Evolutionary conservation across 805 yeast genomes (phyloP).

Genomic region (Starmerella roubikii): DNA sequence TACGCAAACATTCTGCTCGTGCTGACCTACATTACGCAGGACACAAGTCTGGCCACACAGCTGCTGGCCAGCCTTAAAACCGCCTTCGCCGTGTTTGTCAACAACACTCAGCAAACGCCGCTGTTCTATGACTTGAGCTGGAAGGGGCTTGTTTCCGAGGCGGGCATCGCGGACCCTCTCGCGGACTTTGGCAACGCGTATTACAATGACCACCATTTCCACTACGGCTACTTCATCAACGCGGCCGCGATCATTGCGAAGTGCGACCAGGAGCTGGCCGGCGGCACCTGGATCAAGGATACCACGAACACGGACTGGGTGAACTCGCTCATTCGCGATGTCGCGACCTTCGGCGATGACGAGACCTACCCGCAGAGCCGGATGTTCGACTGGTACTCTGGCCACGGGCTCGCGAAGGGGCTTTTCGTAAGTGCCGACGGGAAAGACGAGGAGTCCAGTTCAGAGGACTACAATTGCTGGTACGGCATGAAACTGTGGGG

Average conservation of each 20-base stretch:
- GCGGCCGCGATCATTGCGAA: conserved; percentile 71
- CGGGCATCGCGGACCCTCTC: conserved; percentile 27
- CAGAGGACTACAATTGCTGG: conserved; percentile 58
- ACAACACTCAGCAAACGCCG: conserved; percentile 58
- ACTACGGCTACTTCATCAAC: conserved; percentile 70
- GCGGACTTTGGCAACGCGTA: conserved; percentile 67
- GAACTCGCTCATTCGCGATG: conserved; percentile 49
- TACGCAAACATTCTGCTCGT: conserved; percentile 75
- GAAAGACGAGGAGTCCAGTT: conserved; percentile 54
- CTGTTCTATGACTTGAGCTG: conserved; percentile 68
- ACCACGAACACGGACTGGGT: conserved; percentile 40
- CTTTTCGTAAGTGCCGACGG: conserved; percentile 51
- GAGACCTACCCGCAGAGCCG: conserved; percentile 49
- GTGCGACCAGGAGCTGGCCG: conserved; percentile 39
- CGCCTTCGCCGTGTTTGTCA: conserved; percentile 57
- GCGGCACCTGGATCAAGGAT: conserved; percentile 32
- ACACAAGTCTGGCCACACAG: conserved; percentile 36
- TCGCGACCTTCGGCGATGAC: conserved; percentile 42
- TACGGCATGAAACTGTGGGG: conserved; percentile 66
- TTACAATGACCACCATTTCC: conserved; percentile 81
- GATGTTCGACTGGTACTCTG: conserved; percentile 56
- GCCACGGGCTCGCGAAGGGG: conserved; percentile 70
- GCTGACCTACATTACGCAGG: conserved; percentile 49
- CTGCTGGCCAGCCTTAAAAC: conserved; percentile 45
- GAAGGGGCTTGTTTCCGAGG: conserved; percentile 26